Evolutionary conservation across 352 stramenopile species (phyloP).

Genomic region (Phytophthora kernoviae): DNA sequence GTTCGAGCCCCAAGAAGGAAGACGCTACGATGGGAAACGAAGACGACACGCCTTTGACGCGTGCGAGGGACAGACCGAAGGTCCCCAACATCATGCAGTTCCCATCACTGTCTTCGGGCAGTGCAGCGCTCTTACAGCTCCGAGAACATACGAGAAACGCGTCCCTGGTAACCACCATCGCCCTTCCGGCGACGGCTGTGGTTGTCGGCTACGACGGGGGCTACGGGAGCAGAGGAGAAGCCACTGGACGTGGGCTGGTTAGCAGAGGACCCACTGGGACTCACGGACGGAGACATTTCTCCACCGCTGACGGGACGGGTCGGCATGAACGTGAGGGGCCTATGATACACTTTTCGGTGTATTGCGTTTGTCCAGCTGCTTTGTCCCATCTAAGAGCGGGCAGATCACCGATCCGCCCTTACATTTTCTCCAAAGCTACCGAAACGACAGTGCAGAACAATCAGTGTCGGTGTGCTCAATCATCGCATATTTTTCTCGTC

Average conservation of each 20-base stretch:
- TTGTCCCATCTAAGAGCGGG: too few species aligned
- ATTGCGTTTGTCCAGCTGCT: too few species aligned
- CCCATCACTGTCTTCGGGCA: slow-evolving; percentile 52
- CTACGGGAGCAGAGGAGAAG: slow-evolving; percentile 48
- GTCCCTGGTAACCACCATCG: slow-evolving; percentile 20
- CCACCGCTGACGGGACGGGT: background rate
- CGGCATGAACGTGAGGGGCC: too few species aligned
- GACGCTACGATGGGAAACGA: background rate
- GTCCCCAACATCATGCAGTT: slow-evolving; percentile 23
- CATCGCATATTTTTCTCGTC: too few species aligned
- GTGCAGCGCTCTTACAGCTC: slow-evolving; percentile 39
- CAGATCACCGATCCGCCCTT: too few species aligned
- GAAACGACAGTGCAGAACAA: too few species aligned
- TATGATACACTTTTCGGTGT: too few species aligned
- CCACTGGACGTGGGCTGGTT: slow-evolving; percentile 21
- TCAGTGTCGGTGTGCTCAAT: too few species aligned
- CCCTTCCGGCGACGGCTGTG: slow-evolving; percentile 23
- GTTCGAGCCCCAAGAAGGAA: background rate
- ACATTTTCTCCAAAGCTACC: too few species aligned
- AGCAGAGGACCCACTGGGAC: background rate
- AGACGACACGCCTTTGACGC: too few species aligned
- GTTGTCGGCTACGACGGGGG: slow-evolving; percentile 33
- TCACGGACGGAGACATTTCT: slow-evolving; percentile 7
- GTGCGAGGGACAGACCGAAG: background rate
- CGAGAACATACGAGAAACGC: slow-evolving; percentile 12